Conservation (phyloP, 2,329 filamentous ascomycete genomes). For the Hypoxylon sp. region DNA sequence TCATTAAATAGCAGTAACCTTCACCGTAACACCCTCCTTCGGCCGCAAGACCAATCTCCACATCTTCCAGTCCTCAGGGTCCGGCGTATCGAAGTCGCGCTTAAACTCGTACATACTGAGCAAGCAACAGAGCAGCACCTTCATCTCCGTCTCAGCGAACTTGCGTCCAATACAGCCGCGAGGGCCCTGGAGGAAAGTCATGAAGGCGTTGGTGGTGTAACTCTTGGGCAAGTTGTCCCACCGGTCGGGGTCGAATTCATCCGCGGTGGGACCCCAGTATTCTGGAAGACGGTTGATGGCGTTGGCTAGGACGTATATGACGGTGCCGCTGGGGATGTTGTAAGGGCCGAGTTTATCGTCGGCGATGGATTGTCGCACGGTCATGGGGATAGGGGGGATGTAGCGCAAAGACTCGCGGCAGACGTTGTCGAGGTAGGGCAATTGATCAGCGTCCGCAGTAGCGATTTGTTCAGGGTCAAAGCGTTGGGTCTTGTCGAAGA, state of each 20-base stretch:
- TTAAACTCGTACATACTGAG: constrained; percentile 53
- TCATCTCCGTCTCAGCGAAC: constrained; percentile 54
- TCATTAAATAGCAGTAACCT: constrained; percentile 50
- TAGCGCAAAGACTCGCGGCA: constrained; percentile 61
- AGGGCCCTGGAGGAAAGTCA: constrained; percentile 53
- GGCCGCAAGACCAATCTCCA: constrained; percentile 62
- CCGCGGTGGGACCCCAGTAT: constrained; percentile 58
- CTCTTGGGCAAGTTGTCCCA: constrained; percentile 57
- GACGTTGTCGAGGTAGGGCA: constrained; percentile 61
- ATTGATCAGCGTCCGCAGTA: constrained; percentile 55
- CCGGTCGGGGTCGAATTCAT: constrained; percentile 58
- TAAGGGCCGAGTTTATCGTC: constrained; percentile 58
- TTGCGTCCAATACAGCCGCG: constrained; percentile 51
- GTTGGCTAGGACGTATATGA: constrained; percentile 59
- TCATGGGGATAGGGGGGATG: constrained; percentile 62
- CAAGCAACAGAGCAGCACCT: constrained; percentile 53
- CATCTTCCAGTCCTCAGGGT: constrained; percentile 63
- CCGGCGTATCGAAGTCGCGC: constrained; percentile 53
- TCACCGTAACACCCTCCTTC: constrained; percentile 58
- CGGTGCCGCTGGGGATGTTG: constrained; percentile 58
- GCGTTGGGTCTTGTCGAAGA: constrained; percentile 54
- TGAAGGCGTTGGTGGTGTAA: constrained; percentile 54
- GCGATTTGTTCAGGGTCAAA: constrained; percentile 50
- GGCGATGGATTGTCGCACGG: constrained; percentile 57
- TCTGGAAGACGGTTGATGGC: constrained; percentile 57